phyloP scores from a whole-genome alignment of 2,329 filamentous ascomycete genomes.

The Alternaria sp. region DNA sequence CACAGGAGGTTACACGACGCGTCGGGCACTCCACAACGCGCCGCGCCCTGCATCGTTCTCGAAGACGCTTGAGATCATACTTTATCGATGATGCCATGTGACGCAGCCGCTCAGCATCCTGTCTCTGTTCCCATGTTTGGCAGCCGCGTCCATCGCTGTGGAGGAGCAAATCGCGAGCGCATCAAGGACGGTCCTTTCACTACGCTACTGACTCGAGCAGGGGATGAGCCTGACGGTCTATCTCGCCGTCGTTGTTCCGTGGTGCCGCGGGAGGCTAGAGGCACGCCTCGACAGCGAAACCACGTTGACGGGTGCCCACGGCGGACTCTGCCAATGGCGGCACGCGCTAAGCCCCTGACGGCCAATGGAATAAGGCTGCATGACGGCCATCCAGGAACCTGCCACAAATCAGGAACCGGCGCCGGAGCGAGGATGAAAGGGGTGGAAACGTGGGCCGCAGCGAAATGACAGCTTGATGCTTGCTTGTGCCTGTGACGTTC shows the following conservation, averaged over 20 bases:
- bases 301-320: slow-evolving; percentile 36
- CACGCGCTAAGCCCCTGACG: slow-evolving; percentile 15
- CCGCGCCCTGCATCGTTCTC: slow-evolving; percentile 22
- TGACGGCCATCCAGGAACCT: slow-evolving; percentile 39
- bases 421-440: slow-evolving; percentile 25
- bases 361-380: slow-evolving; percentile 42
- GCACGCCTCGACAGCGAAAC: slow-evolving; percentile 33
- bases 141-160: slow-evolving; percentile 10
- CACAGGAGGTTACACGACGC: slow-evolving; percentile 24
- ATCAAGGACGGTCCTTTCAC: slow-evolving; percentile 18
- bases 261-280: slow-evolving; percentile 41
- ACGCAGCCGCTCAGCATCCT: slow-evolving; percentile 1
- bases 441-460: slow-evolving; percentile 22
- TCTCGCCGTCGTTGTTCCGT: slow-evolving; percentile 34
- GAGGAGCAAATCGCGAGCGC: slow-evolving; percentile 22
- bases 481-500: slow-evolving; percentile 19
- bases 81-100: slow-evolving; percentile 24
- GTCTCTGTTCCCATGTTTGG: not conserved
- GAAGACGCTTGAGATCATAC: slow-evolving; percentile 10
- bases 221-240: slow-evolving; percentile 24
- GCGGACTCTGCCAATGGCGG: slow-evolving; percentile 23
- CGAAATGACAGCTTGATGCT: slow-evolving; percentile 27
- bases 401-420: slow-evolving; percentile 31
- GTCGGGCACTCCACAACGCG: slow-evolving; percentile 27
- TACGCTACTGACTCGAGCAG: slow-evolving; percentile 24